phyloP scores from a whole-genome alignment of 257 asterid genomes.

The Solanum sejunctum region DNA sequence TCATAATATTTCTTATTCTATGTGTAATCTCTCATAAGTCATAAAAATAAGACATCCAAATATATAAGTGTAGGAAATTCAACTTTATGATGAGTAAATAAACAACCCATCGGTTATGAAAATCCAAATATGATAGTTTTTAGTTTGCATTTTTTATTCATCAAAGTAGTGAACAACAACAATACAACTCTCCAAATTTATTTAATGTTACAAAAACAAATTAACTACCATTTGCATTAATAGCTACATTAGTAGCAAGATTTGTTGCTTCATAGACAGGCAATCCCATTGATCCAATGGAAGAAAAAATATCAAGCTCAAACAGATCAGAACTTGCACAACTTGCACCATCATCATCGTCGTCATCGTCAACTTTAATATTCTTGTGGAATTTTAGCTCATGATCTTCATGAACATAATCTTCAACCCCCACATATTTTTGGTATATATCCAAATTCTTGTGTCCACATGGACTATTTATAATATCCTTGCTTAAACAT shows the following conservation, averaged over 20 bases:
- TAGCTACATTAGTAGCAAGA: conserved; percentile 11
- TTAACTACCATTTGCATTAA: not conserved
- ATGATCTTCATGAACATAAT: not conserved
- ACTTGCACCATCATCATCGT: conserved; percentile 50
- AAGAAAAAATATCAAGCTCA: conserved; percentile 60
- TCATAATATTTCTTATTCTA: too few species aligned
- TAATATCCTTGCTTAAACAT: conserved; percentile 35
- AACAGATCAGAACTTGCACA: conserved; percentile 75
- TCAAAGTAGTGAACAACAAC: too few species aligned
- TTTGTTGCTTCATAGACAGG: conserved; percentile 70
- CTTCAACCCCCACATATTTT: not conserved
- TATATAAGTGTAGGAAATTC: too few species aligned
- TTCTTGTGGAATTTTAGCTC: not conserved
- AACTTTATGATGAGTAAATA: too few species aligned
- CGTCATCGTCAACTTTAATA: not conserved
- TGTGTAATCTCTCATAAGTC: too few species aligned
- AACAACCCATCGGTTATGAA: not conserved
- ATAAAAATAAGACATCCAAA: too few species aligned
- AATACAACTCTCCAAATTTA: not conserved
- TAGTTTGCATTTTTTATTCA: too few species aligned
- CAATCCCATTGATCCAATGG: conserved; percentile 58
- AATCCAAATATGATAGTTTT: too few species aligned
- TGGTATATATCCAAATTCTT: not conserved
- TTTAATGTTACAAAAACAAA: conserved; percentile 10
- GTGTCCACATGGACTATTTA: conserved; percentile 10